phyloP scores from a whole-genome alignment of 805 yeast species.

The Schizosaccharomyces lindneri region DNA sequence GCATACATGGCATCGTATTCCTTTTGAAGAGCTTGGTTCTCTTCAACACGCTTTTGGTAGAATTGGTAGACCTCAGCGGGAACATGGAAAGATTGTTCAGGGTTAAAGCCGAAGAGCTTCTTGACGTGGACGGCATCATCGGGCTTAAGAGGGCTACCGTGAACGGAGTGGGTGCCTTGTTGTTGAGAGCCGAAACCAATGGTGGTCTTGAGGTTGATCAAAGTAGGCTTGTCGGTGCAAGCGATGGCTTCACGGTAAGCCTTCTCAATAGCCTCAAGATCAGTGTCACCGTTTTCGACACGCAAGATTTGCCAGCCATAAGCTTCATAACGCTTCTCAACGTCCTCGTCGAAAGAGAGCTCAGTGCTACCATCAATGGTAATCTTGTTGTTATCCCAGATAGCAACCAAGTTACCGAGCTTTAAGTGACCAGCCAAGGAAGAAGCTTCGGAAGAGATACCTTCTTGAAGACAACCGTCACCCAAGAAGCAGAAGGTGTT shows the following conservation, averaged over 20 bases:
- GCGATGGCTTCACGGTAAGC: slow-evolving; percentile 68
- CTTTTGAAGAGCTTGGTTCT: slow-evolving; percentile 41
- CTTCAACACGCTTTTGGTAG: slow-evolving; percentile 29
- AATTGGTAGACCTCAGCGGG: slow-evolving; percentile 61
- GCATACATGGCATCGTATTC: slow-evolving; percentile 50
- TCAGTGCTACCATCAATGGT: slow-evolving; percentile 86
- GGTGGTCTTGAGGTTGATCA: slow-evolving; percentile 69
- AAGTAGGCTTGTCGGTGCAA: slow-evolving; percentile 61
- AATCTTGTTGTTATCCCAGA: slow-evolving; percentile 92
- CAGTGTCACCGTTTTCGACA: slow-evolving; percentile 62
- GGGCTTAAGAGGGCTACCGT: slow-evolving; percentile 85
- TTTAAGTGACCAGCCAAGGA: slow-evolving; percentile 91
- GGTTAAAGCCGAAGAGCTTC: slow-evolving; percentile 65
- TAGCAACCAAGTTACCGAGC: slow-evolving; percentile 76
- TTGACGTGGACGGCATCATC: slow-evolving; percentile 81
- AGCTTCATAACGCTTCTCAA: slow-evolving; percentile 55
- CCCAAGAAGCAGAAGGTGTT: slow-evolving; percentile 66
- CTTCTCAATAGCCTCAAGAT: slow-evolving; percentile 38
- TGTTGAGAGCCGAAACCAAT: slow-evolving; percentile 80
- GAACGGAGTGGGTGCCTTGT: slow-evolving; percentile 76
- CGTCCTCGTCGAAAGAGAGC: slow-evolving; percentile 85
- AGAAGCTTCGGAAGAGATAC: slow-evolving; percentile 81
- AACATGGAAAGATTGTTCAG: slow-evolving; percentile 51
- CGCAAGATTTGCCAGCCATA: slow-evolving; percentile 80
- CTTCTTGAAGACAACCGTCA: slow-evolving; percentile 97